phyloP scores from a whole-genome alignment of 176 grass and related monocot species.

The sorghum (Sorghum bicolor) region DNA sequence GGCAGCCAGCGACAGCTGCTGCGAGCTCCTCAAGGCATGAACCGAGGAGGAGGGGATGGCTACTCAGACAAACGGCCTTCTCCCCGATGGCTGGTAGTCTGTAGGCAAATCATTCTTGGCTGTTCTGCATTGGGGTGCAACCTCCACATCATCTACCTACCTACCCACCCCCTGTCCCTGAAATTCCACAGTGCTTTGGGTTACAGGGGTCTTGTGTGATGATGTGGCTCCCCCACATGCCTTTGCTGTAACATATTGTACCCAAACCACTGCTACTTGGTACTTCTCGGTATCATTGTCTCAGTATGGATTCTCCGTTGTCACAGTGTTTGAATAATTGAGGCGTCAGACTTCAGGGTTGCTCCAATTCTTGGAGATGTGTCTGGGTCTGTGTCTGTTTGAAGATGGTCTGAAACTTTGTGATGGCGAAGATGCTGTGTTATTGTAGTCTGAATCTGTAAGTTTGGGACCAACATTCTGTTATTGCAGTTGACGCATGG shows the following conservation, averaged over 20 bases:
- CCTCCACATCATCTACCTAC: constrained; percentile 35
- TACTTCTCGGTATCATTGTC: neutral
- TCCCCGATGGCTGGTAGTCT: constrained; percentile 37
- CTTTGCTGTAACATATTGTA: constrained; percentile 28
- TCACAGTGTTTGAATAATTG: constrained; percentile 26
- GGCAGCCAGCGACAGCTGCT: constrained; percentile 57
- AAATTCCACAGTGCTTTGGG: constrained; percentile 28
- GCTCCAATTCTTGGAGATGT: neutral
- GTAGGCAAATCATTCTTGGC: constrained; percentile 99
- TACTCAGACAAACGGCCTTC: constrained; percentile 21
- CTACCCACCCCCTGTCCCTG: constrained; percentile 8
- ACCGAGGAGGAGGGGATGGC: constrained; percentile 31
- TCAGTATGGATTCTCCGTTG: neutral
- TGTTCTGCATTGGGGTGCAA: constrained; percentile 50
- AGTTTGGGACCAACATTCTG: neutral
- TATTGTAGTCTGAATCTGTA: neutral
- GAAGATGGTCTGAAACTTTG: neutral
- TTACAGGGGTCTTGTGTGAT: constrained; percentile 43
- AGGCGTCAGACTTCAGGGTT: constrained; percentile 4
- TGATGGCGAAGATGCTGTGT: neutral
- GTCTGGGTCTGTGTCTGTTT: neutral
- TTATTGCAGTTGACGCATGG: neutral
- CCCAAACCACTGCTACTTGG: constrained; percentile 8
- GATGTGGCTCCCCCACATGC: constrained; percentile 31
- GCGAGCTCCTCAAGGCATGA: constrained; percentile 82